phyloP scores from a whole-genome alignment of 441 rosid species.

The Gossypium gossypioides region DNA sequence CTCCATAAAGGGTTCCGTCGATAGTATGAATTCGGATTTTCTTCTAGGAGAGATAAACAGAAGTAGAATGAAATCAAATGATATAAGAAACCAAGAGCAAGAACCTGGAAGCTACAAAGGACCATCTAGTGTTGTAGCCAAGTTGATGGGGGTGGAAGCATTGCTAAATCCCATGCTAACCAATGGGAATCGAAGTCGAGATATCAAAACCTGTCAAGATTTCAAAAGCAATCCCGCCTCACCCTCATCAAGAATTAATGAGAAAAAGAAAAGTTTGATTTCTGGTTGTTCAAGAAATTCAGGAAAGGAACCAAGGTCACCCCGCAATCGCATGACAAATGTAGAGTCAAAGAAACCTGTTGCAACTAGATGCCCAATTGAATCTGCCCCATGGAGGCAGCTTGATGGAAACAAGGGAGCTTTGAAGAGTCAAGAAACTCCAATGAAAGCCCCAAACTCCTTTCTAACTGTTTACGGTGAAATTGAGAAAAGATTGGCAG shows the following conservation, averaged over 20 bases:
- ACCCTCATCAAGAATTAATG: background rate
- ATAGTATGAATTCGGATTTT: constrained; percentile 32
- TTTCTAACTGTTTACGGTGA: constrained; percentile 60
- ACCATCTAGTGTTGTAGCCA: background rate
- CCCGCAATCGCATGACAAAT: constrained; percentile 20
- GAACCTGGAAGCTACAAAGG: background rate
- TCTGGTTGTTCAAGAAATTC: constrained; percentile 39
- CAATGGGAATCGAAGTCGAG: background rate
- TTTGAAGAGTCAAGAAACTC: constrained; percentile 23
- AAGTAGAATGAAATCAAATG: background rate
- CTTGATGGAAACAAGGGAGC: constrained; percentile 40
- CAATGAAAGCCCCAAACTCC: constrained; percentile 21
- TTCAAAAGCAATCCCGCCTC: background rate
- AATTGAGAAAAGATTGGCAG: constrained; percentile 68
- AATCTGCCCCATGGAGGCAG: constrained; percentile 66
- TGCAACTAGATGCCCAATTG: constrained; percentile 44
- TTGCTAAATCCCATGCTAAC: background rate
- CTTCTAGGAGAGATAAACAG: constrained; percentile 26
- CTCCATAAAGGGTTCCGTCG: constrained; percentile 36
- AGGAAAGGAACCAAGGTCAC: constrained; percentile 35
- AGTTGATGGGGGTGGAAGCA: background rate
- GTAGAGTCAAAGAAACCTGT: constrained; percentile 39
- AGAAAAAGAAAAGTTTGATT: background rate
- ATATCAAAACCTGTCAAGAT: background rate
- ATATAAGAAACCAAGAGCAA: background rate